Evolutionary conservation across 2,329 filamentous ascomycete species (phyloP), one percentile per base, ranked within the genome.

Genomic region (Gaeumannomyces tritici): DNA sequence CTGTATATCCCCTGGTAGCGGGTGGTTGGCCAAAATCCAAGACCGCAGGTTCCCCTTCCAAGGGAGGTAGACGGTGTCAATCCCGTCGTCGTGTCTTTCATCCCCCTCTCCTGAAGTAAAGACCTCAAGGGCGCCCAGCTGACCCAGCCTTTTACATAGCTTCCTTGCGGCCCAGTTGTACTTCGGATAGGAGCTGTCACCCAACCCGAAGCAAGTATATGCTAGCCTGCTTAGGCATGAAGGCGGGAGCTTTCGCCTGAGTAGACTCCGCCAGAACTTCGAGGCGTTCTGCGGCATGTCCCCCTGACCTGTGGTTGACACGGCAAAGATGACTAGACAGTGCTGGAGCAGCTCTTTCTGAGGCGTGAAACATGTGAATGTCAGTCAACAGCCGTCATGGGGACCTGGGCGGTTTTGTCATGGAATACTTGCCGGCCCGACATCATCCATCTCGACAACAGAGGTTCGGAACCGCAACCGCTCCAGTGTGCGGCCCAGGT

Each of bases 81-180:
- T 85, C 0, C 93, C 93, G 75, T 98, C 93, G 29, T 91, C 86
- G 77, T 97, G 92, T 72, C 96, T 91, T 69, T 97, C 93, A 71
- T 99, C 95, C 27, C 89, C 92, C 74, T 99, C 95, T 15, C 91
- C 95, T 51, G 87, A 80, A 55, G 88, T 85, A 69, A 89, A 89
- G 65, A 95, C 84, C 59, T 91, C 84, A 55, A 80, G 80, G 3
- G 91, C 95, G 1, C 93, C 93, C 0, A 99, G 83, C 72, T 96
- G 92, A 51, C 88, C 74, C 42, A 99, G 79, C 21, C 95, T 86
- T 68, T 92, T 93, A 69, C 92, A 86, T 57, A 99, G 80, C 75
- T 97, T 96, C 60, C 92, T 85, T 57, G 90, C 89, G 24, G 93
- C 92, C 85, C 91, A 96, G 76, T 99, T 99, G 75, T 91, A 96